A percentile compares a stretch with the other conserved stretches of the same genome.
Evolutionary conservation across 495 filamentous ascomycete genomes (phyloP).

Genomic region (Chaetomium tenue): DNA sequence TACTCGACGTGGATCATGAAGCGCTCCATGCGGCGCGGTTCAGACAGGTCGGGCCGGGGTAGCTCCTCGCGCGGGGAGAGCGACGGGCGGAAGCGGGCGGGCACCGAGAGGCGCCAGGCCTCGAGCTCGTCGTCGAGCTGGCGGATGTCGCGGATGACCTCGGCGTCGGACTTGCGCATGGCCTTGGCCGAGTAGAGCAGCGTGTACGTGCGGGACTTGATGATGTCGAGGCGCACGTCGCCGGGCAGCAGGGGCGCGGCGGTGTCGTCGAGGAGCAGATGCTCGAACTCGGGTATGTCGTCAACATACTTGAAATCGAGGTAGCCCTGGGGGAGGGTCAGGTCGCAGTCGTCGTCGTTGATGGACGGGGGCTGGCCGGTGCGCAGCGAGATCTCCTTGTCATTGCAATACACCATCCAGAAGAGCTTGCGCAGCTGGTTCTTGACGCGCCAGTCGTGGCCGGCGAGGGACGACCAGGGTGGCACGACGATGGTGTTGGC

Average conservation of each 20-base stretch:
- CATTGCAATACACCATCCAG: conserved; percentile 54
- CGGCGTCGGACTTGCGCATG: conserved; percentile 51
- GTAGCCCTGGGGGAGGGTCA: conserved; percentile 51
- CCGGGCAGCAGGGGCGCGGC: conserved; percentile 46
- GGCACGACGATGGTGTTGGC: conserved; percentile 36
- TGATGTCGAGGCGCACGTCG: conserved; percentile 50
- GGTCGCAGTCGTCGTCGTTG: conserved; percentile 54
- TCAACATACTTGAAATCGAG: conserved; percentile 37
- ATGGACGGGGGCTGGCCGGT: conserved; percentile 54
- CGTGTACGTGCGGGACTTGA: conserved; percentile 51
- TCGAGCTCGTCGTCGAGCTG: conserved; percentile 55
- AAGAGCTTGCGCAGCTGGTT: conserved; percentile 50
- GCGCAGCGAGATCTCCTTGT: conserved; percentile 52
- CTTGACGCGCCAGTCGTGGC: conserved; percentile 1
- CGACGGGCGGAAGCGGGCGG: conserved; percentile 44
- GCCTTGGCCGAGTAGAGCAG: conserved; percentile 49
- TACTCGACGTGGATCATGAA: conserved; percentile 53
- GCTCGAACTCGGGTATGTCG: conserved; percentile 16
- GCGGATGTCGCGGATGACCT: conserved; percentile 52
- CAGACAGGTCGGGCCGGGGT: not conserved
- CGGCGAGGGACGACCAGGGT: conserved; percentile 7
- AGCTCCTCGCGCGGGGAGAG: conserved; percentile 42
- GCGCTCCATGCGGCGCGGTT: not conserved
- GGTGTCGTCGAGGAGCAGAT: conserved; percentile 24
- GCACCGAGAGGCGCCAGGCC: conserved; percentile 49